A percentile compares a stretch with the other conserved stretches of the same genome.
Conservation (phyloP, 768 basidiomycete species). For the Lyophyllum shimeji region DNA sequence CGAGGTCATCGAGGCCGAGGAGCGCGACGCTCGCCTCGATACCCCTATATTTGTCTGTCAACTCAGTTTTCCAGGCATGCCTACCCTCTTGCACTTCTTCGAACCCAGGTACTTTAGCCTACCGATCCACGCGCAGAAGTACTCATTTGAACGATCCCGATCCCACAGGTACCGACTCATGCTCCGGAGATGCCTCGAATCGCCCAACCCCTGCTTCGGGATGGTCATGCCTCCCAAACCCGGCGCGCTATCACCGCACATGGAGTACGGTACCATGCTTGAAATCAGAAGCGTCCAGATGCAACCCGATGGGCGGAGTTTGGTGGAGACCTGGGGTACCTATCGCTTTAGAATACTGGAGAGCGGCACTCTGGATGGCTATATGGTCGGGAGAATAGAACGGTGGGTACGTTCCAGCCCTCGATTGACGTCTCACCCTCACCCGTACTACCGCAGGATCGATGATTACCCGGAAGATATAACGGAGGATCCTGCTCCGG, state of each 20-base stretch:
- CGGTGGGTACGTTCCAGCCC: conserved; percentile 27
- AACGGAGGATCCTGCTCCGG: conserved; percentile 29
- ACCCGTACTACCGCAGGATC: conserved; percentile 15
- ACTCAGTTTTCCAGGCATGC: conserved; percentile 89
- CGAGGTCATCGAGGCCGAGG: conserved; percentile 67
- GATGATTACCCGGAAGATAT: conserved; percentile 33
- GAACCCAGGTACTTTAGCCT: conserved; percentile 65
- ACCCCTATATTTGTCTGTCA: conserved; percentile 92
- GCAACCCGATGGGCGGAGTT: conserved; percentile 85
- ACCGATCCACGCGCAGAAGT: neutral
- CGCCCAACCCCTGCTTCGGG: conserved; percentile 76
- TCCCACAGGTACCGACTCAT: conserved; percentile 79
- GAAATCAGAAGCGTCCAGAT: conserved; percentile 85
- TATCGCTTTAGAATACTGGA: conserved; percentile 87
- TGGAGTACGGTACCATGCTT: conserved; percentile 92
- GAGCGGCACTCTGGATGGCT: conserved; percentile 83
- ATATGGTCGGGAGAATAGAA: conserved; percentile 83
- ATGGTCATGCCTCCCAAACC: conserved; percentile 78
- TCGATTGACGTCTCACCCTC: neutral
- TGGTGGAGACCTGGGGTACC: conserved; percentile 65
- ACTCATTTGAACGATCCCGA: neutral
- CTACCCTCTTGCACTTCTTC: conserved; percentile 88
- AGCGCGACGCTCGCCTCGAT: conserved; percentile 74
- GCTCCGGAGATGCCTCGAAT: conserved; percentile 92
- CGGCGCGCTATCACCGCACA: conserved; percentile 35